Evolutionary conservation across 495 filamentous ascomycete species (phyloP), one percentile per base, ranked within the genome.

Genomic region (Tetracladium marchalianum): DNA sequence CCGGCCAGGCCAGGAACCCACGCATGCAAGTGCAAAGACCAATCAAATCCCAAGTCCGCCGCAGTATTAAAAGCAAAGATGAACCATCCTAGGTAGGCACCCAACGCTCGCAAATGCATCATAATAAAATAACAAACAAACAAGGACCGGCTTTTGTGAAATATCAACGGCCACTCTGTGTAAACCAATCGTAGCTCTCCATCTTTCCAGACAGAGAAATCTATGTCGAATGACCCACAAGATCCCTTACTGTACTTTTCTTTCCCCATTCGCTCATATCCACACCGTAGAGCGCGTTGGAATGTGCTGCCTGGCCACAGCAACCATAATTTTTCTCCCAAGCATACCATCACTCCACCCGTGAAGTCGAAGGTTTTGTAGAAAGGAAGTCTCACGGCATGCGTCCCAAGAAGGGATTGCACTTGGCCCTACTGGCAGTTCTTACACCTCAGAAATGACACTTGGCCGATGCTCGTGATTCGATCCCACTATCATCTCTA

Each of bases 401-500:
- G 16, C 27, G 41, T 32, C 22, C 22, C 22, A 27, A 27, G 22
- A 11, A n/a, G 11, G 18, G 13, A 27, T 4, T 42, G 15, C 40
- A 43, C 41, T 27, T 43, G 10, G n/a, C 22, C 35, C 35, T 11
- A 17, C 41, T 11, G 41, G 35, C 31, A 31, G 13, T 22, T 39
- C n/a, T 5, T 27, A 17, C 11, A 39, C 35, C 11, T 27, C 41
- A 1, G 41, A 8, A 5, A n/a, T 16, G 11, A 6, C 13, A 13
- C n/a, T 18, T 22, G 16, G 11, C 35, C 31, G 15, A 44, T 16
- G 11, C 5, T 6, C 9, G 22, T 27, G 7, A 16, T 31, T 11
- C n/a, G 46, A 17, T 4, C 44, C 1, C 11, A 7, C 13, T 13
- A 4, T 17, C 13, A 31, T 5, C 11, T 27, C 67, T 60, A 77